Evolutionary conservation across 176 grass and related monocot species (phyloP), one percentile per base, ranked within the genome.

Genomic region (Tillandsia leiboldiana): DNA sequence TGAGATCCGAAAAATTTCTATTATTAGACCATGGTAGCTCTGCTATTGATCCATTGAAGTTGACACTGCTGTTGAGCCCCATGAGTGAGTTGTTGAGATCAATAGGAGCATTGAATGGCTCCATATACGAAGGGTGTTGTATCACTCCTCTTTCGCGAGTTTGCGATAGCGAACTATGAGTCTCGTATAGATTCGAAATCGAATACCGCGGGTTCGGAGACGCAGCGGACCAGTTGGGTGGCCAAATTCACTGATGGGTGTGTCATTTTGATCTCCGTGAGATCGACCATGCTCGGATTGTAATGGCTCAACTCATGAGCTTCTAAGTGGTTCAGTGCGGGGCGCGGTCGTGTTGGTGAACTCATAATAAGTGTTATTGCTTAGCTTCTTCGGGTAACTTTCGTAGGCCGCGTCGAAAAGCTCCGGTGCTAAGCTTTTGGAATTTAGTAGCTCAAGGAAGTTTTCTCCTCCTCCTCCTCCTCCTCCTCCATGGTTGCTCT

Each of bases 191-290:
- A 42, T 42, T 42, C 33, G 33, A 42, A 7, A 0, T 5, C 33
- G 33, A 42, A 42, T 42, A 33, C 29, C 29, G 29, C 59, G 81
- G 80, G 66, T 70, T 78, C 49, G 92, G 88, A 33, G 86, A 86
- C n/a, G 92, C 88, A 28, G 92, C 75, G 48, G 92, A 92, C 92
- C 93, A 92, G 79, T 96, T 87, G 85, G 85, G 76, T 87, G 15
- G 89, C 83, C 42, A 89, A 64, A 65, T 96, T 42, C 33, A 42
- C 81, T 1, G 92, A 84, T 51, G 84, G 75, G 78, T 96, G 73
- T 17, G 87, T 90, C 49, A 78, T 75, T 59, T 42, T 79, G 33
- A 42, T 42, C 33, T 42, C 33, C 70, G 82, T 77, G 15, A 66
- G 61, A 8, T 48, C 76, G 54, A 51, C 75, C n/a, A 53, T 54